phyloP scores from a whole-genome alignment of 75 land plant species.

The Cunninghamia lanceolata region DNA sequence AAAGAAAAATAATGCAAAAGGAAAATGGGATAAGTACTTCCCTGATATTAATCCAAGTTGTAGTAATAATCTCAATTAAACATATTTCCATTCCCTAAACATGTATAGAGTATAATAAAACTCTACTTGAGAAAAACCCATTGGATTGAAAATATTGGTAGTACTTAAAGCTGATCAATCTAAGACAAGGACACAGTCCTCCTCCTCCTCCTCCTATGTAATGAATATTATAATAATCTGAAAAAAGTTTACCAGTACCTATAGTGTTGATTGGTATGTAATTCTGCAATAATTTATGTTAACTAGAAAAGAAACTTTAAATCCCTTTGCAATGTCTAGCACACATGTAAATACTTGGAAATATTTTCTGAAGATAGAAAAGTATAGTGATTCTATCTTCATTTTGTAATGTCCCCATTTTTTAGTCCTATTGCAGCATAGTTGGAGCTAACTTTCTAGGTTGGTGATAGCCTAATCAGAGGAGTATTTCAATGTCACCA shows the following conservation, averaged over 20 bases:
- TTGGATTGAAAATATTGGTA: neutral
- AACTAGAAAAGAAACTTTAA: neutral
- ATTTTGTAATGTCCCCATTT: too few species aligned
- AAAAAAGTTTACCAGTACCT: neutral
- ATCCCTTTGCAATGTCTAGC: neutral
- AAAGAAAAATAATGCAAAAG: neutral
- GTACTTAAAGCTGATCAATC: neutral
- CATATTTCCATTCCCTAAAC: neutral
- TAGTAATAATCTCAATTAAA: neutral
- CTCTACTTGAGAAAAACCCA: neutral
- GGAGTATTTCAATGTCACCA: too few species aligned
- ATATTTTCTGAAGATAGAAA: constrained; percentile 96
- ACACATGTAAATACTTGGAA: constrained; percentile 57
- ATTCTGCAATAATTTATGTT: neutral
- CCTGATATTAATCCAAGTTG: neutral
- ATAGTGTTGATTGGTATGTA: neutral
- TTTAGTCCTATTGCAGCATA: too few species aligned
- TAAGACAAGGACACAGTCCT: neutral
- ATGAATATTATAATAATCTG: neutral
- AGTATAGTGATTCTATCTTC: constrained; percentile 91
- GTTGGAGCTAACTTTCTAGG: too few species aligned
- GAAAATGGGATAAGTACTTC: neutral
- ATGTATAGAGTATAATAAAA: neutral
- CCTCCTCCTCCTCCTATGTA: neutral
- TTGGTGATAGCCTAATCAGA: too few species aligned